Percentiles rank a stretch among this genome's conserved stretches.
Conservation (phyloP, 176 grass and related monocot species). For the Raddia guianensis region DNA sequence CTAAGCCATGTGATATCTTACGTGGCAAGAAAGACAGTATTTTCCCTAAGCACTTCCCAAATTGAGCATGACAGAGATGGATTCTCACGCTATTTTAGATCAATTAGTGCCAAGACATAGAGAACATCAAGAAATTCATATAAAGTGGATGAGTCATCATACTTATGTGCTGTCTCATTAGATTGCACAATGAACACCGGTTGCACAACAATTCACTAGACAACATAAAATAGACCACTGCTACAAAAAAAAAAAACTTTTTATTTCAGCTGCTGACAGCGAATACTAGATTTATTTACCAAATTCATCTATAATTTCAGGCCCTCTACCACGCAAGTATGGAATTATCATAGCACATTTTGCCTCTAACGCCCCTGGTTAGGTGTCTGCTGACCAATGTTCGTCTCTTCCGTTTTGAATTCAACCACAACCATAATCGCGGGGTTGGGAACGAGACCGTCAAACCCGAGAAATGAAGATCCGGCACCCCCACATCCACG, state of each 20-base stretch:
- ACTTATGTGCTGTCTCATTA: not conserved
- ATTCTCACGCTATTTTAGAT: slow-evolving; percentile 16
- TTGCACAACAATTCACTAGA: not conserved
- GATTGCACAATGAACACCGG: slow-evolving; percentile 11
- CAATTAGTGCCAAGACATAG: not conserved
- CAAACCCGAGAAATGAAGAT: slow-evolving; percentile 36
- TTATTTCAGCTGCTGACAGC: not conserved
- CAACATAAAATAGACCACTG: not conserved
- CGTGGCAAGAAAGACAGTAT: too few species aligned
- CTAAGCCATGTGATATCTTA: too few species aligned
- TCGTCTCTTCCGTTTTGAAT: not conserved
- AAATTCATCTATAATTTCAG: not conserved
- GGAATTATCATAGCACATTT: not conserved
- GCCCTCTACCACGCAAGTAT: not conserved
- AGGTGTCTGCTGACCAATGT: not conserved
- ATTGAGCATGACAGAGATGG: not conserved
- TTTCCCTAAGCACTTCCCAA: not conserved
- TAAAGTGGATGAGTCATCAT: not conserved
- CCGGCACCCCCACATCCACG: not conserved
- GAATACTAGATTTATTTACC: not conserved
- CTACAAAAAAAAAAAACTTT: too few species aligned
- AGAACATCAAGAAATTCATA: not conserved
- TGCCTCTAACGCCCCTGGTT: not conserved
- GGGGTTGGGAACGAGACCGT: not conserved
- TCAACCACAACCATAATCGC: not conserved